Evolutionary conservation across 2,329 filamentous ascomycete species (phyloP).

Genomic region (Sclerotinia sclerotiorum): DNA sequence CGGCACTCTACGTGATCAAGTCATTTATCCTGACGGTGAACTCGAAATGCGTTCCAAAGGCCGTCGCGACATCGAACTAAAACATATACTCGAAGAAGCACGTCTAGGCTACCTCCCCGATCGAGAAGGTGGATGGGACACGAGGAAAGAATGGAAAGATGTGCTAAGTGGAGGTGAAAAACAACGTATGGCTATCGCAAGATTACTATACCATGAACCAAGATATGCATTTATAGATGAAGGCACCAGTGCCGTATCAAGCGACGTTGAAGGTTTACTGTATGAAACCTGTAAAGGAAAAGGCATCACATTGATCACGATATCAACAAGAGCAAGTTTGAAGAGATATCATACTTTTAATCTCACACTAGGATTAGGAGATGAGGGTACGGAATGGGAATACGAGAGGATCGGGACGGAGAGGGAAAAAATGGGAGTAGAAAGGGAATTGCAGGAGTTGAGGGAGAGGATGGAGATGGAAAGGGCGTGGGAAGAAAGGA

Average conservation of each 20-base stretch:
- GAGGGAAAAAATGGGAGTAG: conserved; percentile 87
- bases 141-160: conserved; percentile 97
- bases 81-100: conserved; percentile 76
- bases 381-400: conserved; percentile 83
- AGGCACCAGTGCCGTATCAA: conserved; percentile 89
- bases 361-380: conserved; percentile 77
- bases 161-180: conserved; percentile 97
- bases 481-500: conserved; percentile 76
- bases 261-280: conserved; percentile 88
- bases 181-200: conserved; percentile 88
- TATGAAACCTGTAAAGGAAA: conserved; percentile 92
- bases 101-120: conserved; percentile 85
- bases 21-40: conserved; percentile 96
- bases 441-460: conserved; percentile 85
- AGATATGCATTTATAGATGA: conserved; percentile 94
- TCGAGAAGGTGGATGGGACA: conserved; percentile 94
- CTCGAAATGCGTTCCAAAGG: conserved; percentile 86
- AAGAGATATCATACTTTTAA: conserved; percentile 97
- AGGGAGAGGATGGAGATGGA: conserved; percentile 78
- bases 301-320: conserved; percentile 93
- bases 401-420: conserved; percentile 93
- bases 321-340: conserved; percentile 88
- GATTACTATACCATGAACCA: conserved; percentile 91
- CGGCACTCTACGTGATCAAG: conserved; percentile 91
- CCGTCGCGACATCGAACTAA: conserved; percentile 75